Evolutionary conservation across 2,329 filamentous ascomycete genomes (phyloP), one percentile per base, ranked within the genome.

Genomic region (Alternaria ventricosa): DNA sequence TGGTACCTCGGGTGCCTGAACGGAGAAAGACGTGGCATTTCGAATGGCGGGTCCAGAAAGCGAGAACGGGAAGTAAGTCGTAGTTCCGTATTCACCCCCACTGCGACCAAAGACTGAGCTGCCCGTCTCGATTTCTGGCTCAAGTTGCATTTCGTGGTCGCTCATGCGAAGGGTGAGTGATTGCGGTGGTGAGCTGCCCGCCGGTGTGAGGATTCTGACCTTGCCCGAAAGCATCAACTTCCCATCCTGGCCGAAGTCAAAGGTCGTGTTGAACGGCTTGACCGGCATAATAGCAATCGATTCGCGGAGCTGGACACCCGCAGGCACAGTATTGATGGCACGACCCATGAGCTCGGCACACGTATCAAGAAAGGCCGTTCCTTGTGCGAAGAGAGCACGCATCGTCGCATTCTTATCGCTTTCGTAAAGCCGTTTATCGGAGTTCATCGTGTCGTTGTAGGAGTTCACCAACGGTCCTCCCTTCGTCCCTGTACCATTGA

Each of bases 331-430:
- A 27, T 68, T 46, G 6, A 66, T 64, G 41, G 58, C 55, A 1
- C 65, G 45, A 23, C 51, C n/a, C 43, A 66, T 60, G 15, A 68
- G 45, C 5, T 30, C 45, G 10, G 41, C 41, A 30, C 65, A 68
- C 1, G 57, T 56, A n/a, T 54, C 23, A 10, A 60, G 23, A 36
- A 64, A 64, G 4, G 22, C 50, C 1, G 25, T 10, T 15, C 49
- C 50, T 33, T 60, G 47, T 2, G 45, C 59, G 20, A 68, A 55
- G 3, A 79, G 57, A 13, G 55, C 50, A 4, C 63, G 47, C 61
- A 78, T 71, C 7, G 74, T 78, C 15, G 46, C 61, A 36, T 76
- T 77, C 3, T 58, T 56, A 51, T 78, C 75, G 25, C 67, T 66
- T 7, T 63, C 60, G 56, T 71, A 78, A 9, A 79, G 63, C 20